Evolutionary conservation across 2,329 filamentous ascomycete genomes (phyloP), one percentile per base, ranked within the genome.

Genomic region (Aspergillus jensenii): DNA sequence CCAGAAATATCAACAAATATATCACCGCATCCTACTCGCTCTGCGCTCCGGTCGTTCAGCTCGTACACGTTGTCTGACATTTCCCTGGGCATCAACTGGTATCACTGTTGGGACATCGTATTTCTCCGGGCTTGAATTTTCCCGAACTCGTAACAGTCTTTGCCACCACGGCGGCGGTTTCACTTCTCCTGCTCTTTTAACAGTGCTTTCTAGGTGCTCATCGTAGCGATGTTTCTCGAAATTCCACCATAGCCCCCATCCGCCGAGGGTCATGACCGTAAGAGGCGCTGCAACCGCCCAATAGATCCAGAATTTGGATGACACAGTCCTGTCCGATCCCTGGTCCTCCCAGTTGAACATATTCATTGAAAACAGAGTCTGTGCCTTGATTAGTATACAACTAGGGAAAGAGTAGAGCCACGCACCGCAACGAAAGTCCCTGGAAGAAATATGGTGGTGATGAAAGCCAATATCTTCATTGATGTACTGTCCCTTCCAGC

Each of bases 221-320:
- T 56, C 54, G 11, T 56, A 56, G 6, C 54, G 33, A 27, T 56
- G 46, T 21, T 56, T 56, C 15, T 56, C 54, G 27, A 56, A 56
- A 27, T 25, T 56, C 54, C 54, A 56, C 54, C 54, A 56, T n/a
- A 56, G 35, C 14, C 37, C 54, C 54, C 54, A 56, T 35, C 54
- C 54, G 2, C 21, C 40, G 3, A 56, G 46, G 6, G 54, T 56
- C 2, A 51, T 6, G 4, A 40, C 46, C 7, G 54, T 56, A 9
- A 56, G 54, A 9, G 47, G 54, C 9, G 23, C 46, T n/a, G 54
- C 45, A n/a, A 50, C 43, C 12, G 47, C 47, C 54, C 54, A 56
- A 15, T 56, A 56, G 9, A 56, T 52, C 50, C 50, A 52, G 40
- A 52, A 52, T 12, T n/a, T 23, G 4, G 50, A 17, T 33, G 50